Conservation (phyloP, 1,139 yeast species). For the Yamadazyma sp. region DNA sequence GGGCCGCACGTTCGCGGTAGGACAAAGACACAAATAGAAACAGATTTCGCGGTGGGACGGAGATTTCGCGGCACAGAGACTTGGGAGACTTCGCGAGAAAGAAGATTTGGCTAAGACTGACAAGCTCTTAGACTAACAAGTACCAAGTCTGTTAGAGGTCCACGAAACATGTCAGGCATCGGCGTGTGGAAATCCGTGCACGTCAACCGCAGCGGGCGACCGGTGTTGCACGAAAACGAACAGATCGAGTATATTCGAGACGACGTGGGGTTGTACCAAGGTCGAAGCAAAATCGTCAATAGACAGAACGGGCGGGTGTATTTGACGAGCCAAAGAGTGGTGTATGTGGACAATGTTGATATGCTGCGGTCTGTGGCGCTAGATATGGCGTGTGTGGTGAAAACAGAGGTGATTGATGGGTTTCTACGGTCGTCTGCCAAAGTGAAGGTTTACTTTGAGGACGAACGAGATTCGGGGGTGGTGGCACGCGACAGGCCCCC, state of each 20-base stretch:
- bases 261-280: slow-evolving; percentile 69
- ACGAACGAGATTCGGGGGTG: neutral
- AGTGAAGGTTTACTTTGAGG: slow-evolving; percentile 40
- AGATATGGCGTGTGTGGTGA: slow-evolving; percentile 33
- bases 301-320: slow-evolving; percentile 79
- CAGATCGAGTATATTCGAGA: slow-evolving; percentile 49
- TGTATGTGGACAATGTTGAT: slow-evolving; percentile 62
- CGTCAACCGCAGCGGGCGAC: slow-evolving; percentile 49
- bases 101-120: too few species aligned
- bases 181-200: slow-evolving; percentile 22
- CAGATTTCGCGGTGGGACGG: too few species aligned
- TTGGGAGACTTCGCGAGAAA: too few species aligned
- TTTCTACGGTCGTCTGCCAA: slow-evolving; percentile 82
- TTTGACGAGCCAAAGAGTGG: slow-evolving; percentile 68
- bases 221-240: slow-evolving; percentile 41
- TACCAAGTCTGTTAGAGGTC: too few species aligned
- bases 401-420: slow-evolving; percentile 44
- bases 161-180: neutral
- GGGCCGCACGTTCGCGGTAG: too few species aligned
- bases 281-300: slow-evolving; percentile 58
- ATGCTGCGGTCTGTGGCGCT: slow-evolving; percentile 51
- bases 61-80: too few species aligned
- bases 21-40: too few species aligned
- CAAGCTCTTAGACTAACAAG: too few species aligned
- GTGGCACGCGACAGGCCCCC: neutral